A percentile compares a stretch with the other conserved stretches of the same genome.
These are phyloP conservation scores for Camelina neglecta DNA, from an alignment of 345 rosid genomes.

Conservation along the genomic window DNA sequence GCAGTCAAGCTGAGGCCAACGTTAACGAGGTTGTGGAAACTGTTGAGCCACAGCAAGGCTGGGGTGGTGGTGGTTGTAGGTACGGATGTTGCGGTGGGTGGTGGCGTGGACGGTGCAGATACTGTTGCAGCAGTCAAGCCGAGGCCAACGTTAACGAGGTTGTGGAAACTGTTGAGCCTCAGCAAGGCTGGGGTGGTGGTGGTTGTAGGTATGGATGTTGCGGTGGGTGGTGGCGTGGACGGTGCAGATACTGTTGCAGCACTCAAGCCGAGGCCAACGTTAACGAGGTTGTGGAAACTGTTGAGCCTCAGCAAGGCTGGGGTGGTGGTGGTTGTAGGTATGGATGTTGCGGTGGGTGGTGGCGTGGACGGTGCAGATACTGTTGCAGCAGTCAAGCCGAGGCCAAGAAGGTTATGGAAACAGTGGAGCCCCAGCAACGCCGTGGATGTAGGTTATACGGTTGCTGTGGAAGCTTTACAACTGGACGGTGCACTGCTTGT, in stretches of 20 bases:
- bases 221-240: not conserved
- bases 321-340: slow-evolving; percentile 32
- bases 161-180: slow-evolving; percentile 38
- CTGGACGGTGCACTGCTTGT: slow-evolving; percentile 30
- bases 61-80: slow-evolving; percentile 18
- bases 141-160: slow-evolving; percentile 7
- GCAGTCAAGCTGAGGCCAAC: not conserved
- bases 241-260: slow-evolving; percentile 8
- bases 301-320: not conserved
- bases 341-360: slow-evolving; percentile 30
- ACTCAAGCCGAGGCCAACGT: not conserved
- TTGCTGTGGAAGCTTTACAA: slow-evolving; percentile 29
- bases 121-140: slow-evolving; percentile 2
- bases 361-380: slow-evolving; percentile 13
- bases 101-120: slow-evolving; percentile 15
- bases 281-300: not conserved
- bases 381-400: slow-evolving; percentile 24
- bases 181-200: not conserved
- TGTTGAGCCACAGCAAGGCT: slow-evolving; percentile 27
- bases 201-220: slow-evolving; percentile 19
- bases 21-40: slow-evolving; percentile 2
- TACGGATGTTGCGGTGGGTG: slow-evolving; percentile 29
- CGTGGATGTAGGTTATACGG: slow-evolving; percentile 28
- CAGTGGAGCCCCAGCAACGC: slow-evolving; percentile 33
- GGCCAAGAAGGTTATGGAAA: not conserved